phyloP scores from a whole-genome alignment of 345 rosid genomes.

The Rhodamnia rubescens region DNA sequence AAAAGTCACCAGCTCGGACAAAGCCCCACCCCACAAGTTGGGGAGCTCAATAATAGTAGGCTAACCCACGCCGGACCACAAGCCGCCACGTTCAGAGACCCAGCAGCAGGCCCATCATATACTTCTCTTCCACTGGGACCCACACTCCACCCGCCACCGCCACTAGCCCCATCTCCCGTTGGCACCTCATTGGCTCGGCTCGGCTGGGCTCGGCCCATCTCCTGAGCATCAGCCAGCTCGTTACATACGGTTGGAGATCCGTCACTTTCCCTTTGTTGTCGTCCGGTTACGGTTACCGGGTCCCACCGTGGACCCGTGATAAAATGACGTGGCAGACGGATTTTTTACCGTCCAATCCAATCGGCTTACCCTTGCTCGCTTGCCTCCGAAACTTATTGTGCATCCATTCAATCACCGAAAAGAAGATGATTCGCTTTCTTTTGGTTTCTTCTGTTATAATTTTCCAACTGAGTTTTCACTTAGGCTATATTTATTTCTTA shows the following conservation, averaged over 20 bases:
- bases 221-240: neutral
- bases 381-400: neutral
- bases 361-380: neutral
- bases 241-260: neutral
- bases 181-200: neutral
- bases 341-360: neutral
- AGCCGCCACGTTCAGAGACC: constrained; percentile 42
- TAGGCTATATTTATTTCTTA: neutral
- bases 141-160: constrained; percentile 1
- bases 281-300: neutral
- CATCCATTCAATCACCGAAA: neutral
- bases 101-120: neutral
- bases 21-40: constrained; percentile 20
- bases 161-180: neutral
- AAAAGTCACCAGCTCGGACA: neutral
- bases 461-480: neutral
- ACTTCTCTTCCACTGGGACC: constrained; percentile 8
- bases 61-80: constrained; percentile 56
- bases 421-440: neutral
- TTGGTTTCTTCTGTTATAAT: neutral
- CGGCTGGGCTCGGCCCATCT: neutral
- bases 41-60: constrained; percentile 41
- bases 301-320: no score
- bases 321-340: neutral
- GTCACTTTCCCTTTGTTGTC: neutral